Conservation (phyloP, 352 stramenopile genomes). For the Pythium aphanidermatum region DNA sequence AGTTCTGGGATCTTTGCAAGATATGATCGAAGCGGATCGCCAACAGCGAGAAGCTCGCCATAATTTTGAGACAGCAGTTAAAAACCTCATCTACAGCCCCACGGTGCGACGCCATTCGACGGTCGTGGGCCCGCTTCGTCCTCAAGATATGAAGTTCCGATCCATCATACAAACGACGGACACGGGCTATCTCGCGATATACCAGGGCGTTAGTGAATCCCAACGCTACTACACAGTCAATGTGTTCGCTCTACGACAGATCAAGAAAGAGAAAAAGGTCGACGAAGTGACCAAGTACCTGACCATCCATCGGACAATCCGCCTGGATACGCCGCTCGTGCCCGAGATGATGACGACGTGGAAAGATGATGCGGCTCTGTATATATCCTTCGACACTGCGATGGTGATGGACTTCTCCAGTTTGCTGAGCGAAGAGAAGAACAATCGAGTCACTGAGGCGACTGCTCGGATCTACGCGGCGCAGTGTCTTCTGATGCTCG, state of each 20-base stretch:
- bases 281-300: slow-evolving; percentile 72
- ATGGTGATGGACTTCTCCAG: slow-evolving; percentile 65
- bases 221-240: slow-evolving; percentile 74
- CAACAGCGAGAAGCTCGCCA: slow-evolving; percentile 73
- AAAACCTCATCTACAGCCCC: slow-evolving; percentile 74
- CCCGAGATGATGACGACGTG: slow-evolving; percentile 69
- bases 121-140: slow-evolving; percentile 33
- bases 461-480: slow-evolving; percentile 55
- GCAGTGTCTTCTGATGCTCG: slow-evolving; percentile 74
- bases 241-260: slow-evolving; percentile 66
- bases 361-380: slow-evolving; percentile 77
- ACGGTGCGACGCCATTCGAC: slow-evolving; percentile 44
- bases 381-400: slow-evolving; percentile 65
- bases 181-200: slow-evolving; percentile 66
- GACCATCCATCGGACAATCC: slow-evolving; percentile 57
- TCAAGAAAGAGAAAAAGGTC: slow-evolving; percentile 57
- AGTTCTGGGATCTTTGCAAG: slow-evolving; percentile 91
- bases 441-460: slow-evolving; percentile 45
- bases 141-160: slow-evolving; percentile 64
- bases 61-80: slow-evolving; percentile 79
- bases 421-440: slow-evolving; percentile 54
- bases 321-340: slow-evolving; percentile 59
- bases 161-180: slow-evolving; percentile 70
- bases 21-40: slow-evolving; percentile 85
- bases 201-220: slow-evolving; percentile 52